Percentiles rank a stretch among this genome's conserved stretches.
Conservation (phyloP, 345 rosid species). For the Pseudoturritis turrita region DNA sequence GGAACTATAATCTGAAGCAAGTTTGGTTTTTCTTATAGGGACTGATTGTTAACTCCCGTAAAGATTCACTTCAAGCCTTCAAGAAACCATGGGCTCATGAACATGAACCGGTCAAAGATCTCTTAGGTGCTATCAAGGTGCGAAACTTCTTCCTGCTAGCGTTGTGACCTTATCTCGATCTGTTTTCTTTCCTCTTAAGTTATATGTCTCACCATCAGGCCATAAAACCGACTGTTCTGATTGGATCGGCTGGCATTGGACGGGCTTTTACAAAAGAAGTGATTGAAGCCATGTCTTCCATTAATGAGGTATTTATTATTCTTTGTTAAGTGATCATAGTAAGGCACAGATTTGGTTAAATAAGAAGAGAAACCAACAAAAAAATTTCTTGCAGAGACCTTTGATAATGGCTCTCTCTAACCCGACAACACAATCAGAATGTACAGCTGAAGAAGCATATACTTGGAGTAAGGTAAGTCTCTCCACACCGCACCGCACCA, state of each 20-base stretch:
- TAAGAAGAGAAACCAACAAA: not conserved
- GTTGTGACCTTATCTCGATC: not conserved
- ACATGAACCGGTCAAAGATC: slow-evolving; percentile 66
- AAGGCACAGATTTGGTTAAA: not conserved
- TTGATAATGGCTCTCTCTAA: slow-evolving; percentile 93
- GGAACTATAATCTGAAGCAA: not conserved
- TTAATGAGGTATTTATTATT: slow-evolving; percentile 53
- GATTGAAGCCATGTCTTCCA: slow-evolving; percentile 77
- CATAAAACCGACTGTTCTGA: slow-evolving; percentile 80
- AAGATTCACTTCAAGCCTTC: slow-evolving; percentile 83
- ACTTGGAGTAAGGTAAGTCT: slow-evolving; percentile 73
- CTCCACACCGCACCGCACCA: not conserved
- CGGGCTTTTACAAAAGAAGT: slow-evolving; percentile 85
- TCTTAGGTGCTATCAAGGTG: slow-evolving; percentile 82
- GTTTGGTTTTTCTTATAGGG: slow-evolving; percentile 46
- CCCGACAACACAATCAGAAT: slow-evolving; percentile 96
- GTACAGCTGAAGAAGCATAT: slow-evolving; percentile 97
- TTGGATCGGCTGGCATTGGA: slow-evolving; percentile 91
- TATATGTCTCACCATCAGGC: slow-evolving; percentile 37
- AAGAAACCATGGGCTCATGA: slow-evolving; percentile 99
- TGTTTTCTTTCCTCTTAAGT: not conserved
- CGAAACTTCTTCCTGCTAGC: not conserved
- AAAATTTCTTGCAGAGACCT: slow-evolving; percentile 61
- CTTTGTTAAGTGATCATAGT: not conserved
- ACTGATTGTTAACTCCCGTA: slow-evolving; percentile 74